These are phyloP conservation scores for Pseudopyricularia cyperi DNA, from an alignment of 2,329 filamentous ascomycete genomes.

Conservation along the genomic window DNA sequence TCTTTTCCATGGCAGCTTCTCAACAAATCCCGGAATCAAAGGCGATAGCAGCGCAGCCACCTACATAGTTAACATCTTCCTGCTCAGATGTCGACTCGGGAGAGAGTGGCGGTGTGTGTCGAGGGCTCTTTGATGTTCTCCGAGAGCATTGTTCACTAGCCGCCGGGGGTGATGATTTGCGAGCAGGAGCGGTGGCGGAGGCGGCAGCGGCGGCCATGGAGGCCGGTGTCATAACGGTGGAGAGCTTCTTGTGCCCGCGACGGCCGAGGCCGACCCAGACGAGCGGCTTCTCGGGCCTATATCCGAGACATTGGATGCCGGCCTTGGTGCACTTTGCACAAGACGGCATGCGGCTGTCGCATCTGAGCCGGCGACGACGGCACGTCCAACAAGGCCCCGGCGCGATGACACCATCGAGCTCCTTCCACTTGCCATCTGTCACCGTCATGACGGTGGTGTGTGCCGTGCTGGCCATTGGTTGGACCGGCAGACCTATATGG, in stretches of 20 bases:
- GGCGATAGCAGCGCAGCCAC: neutral
- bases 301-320: conserved; percentile 4
- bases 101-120: neutral
- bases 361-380: conserved; percentile 6
- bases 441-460: neutral
- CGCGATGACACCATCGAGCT: neutral
- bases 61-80: neutral
- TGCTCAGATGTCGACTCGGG: neutral
- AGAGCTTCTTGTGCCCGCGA: conserved; percentile 3
- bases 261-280: conserved; percentile 5
- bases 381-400: conserved; percentile 6
- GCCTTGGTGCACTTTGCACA: conserved; percentile 6
- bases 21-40: neutral
- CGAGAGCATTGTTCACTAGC: neutral
- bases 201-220: neutral
- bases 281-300: conserved; percentile 4
- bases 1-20: no score
- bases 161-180: neutral
- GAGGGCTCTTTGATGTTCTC: neutral
- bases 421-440: neutral
- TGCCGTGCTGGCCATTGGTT: neutral
- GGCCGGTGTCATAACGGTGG: conserved; percentile 1
- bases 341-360: conserved; percentile 5
- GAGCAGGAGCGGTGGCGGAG: neutral
- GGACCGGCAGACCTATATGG: neutral